A percentile compares a stretch with the other conserved stretches of the same genome.
Evolutionary conservation across 1,139 yeast species (phyloP).

Genomic region (Taphrina confusa): DNA sequence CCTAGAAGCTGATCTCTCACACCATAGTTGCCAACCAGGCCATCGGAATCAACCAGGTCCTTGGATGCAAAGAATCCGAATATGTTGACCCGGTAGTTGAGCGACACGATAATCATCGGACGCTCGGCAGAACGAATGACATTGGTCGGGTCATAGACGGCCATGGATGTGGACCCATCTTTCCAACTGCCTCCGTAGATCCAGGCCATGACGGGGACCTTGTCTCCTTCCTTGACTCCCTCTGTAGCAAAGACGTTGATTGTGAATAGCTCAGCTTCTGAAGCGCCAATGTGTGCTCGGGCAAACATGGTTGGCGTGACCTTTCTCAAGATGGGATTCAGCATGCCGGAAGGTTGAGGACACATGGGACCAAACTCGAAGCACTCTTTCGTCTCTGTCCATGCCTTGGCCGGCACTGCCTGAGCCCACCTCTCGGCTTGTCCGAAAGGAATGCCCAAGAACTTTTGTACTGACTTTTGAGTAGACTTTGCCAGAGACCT

Average conservation of each 20-base stretch:
- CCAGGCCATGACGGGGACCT: conserved; percentile 47
- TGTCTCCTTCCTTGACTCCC: conserved; percentile 28
- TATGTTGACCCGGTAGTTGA: conserved; percentile 48
- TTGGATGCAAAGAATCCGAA: conserved; percentile 46
- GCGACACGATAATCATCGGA: conserved; percentile 46
- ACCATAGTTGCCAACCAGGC: conserved; percentile 45
- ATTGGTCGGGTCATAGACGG: conserved; percentile 45
- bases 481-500: neutral
- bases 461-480: conserved; percentile 25
- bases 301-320: conserved; percentile 4
- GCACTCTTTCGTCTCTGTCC: conserved; percentile 20
- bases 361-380: conserved; percentile 23
- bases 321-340: neutral
- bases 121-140: conserved; percentile 43
- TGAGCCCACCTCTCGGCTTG: conserved; percentile 25
- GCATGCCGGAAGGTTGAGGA: conserved; percentile 14
- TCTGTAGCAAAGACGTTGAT: conserved; percentile 19
- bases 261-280: conserved; percentile 23
- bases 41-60: conserved; percentile 36
- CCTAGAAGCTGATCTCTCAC: conserved; percentile 47
- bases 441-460: conserved; percentile 26
- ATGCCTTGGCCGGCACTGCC: conserved; percentile 10
- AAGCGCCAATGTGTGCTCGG: conserved; percentile 23
- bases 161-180: conserved; percentile 45
- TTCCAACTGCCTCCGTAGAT: conserved; percentile 50